Evolutionary conservation across 2,329 filamentous ascomycete genomes (phyloP).

Genomic region (Fusarium globosum): DNA sequence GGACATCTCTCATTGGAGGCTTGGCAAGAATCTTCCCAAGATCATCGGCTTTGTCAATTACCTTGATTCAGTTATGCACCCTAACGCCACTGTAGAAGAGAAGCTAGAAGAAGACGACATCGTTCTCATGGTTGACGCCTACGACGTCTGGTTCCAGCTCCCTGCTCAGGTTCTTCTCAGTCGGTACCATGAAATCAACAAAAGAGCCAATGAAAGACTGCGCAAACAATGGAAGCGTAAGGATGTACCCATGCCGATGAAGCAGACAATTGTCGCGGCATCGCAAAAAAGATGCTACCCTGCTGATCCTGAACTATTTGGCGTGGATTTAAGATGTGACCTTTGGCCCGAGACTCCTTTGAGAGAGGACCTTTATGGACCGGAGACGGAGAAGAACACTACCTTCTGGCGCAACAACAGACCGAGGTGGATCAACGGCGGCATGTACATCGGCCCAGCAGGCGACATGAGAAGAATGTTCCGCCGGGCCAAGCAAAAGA

Average conservation of each 20-base stretch:
- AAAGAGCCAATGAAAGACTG: background rate
- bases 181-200: conserved; percentile 21
- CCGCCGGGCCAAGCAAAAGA: background rate
- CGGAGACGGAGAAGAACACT: background rate
- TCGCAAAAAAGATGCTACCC: background rate
- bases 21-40: background rate
- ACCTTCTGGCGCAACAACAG: background rate
- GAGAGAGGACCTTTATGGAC: background rate
- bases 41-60: background rate
- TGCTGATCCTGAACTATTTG: background rate
- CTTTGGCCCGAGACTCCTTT: background rate
- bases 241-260: background rate
- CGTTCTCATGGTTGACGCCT: conserved; percentile 6
- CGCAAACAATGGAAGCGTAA: background rate
- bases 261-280: background rate
- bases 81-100: background rate
- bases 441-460: conserved; percentile 8
- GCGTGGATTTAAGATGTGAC: background rate
- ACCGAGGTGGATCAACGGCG: conserved; percentile 2
- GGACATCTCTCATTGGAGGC: background rate
- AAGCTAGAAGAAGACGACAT: background rate
- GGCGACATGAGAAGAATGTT: conserved; percentile 15
- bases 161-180: conserved; percentile 5
- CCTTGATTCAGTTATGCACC: conserved; percentile 9
- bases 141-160: conserved; percentile 16